Evolutionary conservation across 2,329 filamentous ascomycete species (phyloP), one percentile per base, ranked within the genome.

Genomic region (Colletotrichum filicis): DNA sequence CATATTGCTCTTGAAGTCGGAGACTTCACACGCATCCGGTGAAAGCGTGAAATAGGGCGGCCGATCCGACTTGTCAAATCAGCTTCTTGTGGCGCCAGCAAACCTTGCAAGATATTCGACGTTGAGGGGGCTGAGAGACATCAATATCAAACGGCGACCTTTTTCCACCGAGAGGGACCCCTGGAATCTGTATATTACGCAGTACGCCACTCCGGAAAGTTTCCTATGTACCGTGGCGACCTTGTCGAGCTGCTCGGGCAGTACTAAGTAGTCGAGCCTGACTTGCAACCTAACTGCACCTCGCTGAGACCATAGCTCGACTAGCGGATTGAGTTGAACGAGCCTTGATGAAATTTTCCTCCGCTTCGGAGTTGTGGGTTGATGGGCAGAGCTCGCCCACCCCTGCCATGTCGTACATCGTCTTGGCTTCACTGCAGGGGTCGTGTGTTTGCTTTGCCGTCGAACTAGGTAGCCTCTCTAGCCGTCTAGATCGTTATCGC

Each of bases 381-480:
- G 46, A 57, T 61, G 58, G 24, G 53, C 57, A 61, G 35, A 71
- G 28, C 66, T 57, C 49, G 22, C 7, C 16, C 9, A 46, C 68
- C 71, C 71, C 58, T 72, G 61, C 62, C 68, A 69, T 74, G 73
- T 73, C 55, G 73, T 74, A 73, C 68, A 66, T 66, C 32, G 58
- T 58, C 35, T 69, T 67, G 60, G 49, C 58, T 53, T 57, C 61
- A 35, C 42, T 42, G 35, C 62, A 74, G 70, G 70, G 70, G 66
- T 69, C 30, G 16, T 52, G 49, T 65, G 57, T 58, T 55, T 63
- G 68, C 68, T 67, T 58, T 74, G 58, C 71, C 68, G 71, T 74
- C 49, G n/a, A 61, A 68, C 71, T 64, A 26, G 26, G 26, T 26
- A 74, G 52, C 59, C 55, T 35, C 49, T 52, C 22, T 59, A 22